Conservation (phyloP, 129 eudicot genomes). For the Deinandra increscens region DNA sequence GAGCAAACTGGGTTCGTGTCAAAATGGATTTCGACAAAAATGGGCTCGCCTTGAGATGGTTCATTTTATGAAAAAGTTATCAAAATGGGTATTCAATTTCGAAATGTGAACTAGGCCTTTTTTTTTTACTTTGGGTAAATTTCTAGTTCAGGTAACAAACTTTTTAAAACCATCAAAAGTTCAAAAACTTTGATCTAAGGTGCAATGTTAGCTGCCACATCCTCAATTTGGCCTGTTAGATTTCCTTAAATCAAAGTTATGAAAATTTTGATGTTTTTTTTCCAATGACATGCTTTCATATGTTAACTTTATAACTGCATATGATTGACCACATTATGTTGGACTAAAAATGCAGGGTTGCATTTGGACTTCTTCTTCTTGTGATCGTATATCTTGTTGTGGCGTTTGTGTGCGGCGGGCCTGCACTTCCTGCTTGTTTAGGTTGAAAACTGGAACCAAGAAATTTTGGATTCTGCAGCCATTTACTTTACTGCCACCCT, state of each 20-base stretch:
- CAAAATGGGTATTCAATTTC: neutral
- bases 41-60: neutral
- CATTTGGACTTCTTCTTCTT: conserved; percentile 51
- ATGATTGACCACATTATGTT: neutral
- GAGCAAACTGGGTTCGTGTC: neutral
- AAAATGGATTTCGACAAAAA: neutral
- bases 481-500: neutral
- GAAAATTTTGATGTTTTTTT: neutral
- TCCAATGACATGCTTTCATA: neutral
- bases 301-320: neutral
- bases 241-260: neutral
- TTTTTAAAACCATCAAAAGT: neutral
- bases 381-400: conserved; percentile 61
- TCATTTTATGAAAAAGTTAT: neutral
- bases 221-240: neutral
- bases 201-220: neutral
- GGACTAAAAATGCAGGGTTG: conserved; percentile 51
- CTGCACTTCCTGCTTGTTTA: conserved; percentile 60
- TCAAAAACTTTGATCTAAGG: neutral
- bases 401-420: conserved; percentile 71
- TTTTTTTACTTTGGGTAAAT: neutral
- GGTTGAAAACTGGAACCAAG: conserved; percentile 23
- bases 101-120: neutral
- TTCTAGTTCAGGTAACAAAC: neutral
- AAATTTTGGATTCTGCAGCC: conserved; percentile 10